Conservation (phyloP, 345 rosid species). For the Barbarea vulgaris region DNA sequence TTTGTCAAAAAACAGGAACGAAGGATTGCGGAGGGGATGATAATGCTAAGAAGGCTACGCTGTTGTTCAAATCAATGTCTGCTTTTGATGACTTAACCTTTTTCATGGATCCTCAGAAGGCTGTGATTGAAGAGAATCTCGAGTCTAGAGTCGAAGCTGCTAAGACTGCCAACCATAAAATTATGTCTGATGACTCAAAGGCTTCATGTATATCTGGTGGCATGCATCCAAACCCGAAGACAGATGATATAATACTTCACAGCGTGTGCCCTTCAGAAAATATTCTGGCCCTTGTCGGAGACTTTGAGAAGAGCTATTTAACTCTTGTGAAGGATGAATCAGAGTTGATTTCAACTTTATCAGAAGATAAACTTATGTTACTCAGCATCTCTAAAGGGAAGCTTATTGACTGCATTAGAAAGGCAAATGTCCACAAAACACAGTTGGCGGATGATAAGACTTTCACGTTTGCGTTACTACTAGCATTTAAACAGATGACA, state of each 20-base stretch:
- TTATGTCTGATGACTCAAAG: constrained; percentile 35
- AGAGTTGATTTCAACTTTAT: constrained; percentile 42
- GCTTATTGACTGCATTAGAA: constrained; percentile 52
- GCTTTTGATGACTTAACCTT: constrained; percentile 80
- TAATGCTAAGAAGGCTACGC: constrained; percentile 49
- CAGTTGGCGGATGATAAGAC: constrained; percentile 41
- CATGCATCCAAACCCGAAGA: constrained; percentile 34
- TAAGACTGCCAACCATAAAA: constrained; percentile 40
- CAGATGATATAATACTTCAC: constrained; percentile 47
- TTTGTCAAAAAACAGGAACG: constrained; percentile 39
- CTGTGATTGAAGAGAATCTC: constrained; percentile 43
- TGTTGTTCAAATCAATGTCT: constrained; percentile 65
- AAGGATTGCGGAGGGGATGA: constrained; percentile 40
- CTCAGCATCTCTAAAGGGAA: constrained; percentile 57
- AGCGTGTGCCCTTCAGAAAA: constrained; percentile 48
- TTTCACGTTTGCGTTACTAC: constrained; percentile 49
- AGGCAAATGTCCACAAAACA: constrained; percentile 38
- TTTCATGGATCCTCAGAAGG: constrained; percentile 79
- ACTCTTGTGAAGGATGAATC: constrained; percentile 52
- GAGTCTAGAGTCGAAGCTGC: constrained; percentile 40
- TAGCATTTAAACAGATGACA: constrained; percentile 62
- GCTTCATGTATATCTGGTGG: constrained; percentile 37
- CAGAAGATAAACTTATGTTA: constrained; percentile 46
- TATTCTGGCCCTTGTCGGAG: constrained; percentile 46
- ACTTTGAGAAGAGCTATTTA: constrained; percentile 56